Evolutionary conservation across 73 alveolate species (phyloP), one percentile per base, ranked within the genome.

Genomic region (Paraurostyla sp.): DNA sequence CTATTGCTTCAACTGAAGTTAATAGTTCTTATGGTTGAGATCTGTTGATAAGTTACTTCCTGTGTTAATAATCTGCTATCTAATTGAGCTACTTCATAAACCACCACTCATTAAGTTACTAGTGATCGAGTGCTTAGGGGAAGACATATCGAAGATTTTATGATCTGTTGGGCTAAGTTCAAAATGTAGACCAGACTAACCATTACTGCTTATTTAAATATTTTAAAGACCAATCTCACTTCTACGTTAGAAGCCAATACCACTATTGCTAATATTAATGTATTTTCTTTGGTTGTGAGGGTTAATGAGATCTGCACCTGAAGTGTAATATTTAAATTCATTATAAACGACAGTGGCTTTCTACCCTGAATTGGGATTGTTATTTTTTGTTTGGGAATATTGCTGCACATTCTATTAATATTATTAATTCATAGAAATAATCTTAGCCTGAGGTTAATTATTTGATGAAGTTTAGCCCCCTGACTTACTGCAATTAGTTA

Each of bases 301-400:
- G 25, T 65, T 65, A 6, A 16, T 6, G 23, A 65, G 4, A 1
- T 65, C 56, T 6, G 58, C 65, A 43, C 54, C 56, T 43, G 86
- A 43, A 13, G 89, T 52, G 80, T 43, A 78, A 27, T 78, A 78
- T 43, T 78, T 78, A 54, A 78, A 78, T 54, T 78, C 89, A 33
- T 78, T 36, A 78, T 78, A 78, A 25, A 78, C 89, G 1, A 78
- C 89, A 16, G 78, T 78, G 41, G 62, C 69, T 20, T 78, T 54
- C 33, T n/a, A 78, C 6, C 54, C 71, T 6, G 68, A 48, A 71
- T 73, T 73, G 9, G 16, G 16, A 6, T 6, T 15, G 18, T 73
- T 16, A 45, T n/a, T 73, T 36, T 30, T 50, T 7, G 27, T 73
- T n/a, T 20, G 30, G 71, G 69, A 36, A 45, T 46, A 20, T 46